Percentiles rank a stretch among this genome's conserved stretches.
These are phyloP conservation scores for Citrullus amarus DNA, from an alignment of 306 rosid species.

Conservation along the genomic window DNA sequence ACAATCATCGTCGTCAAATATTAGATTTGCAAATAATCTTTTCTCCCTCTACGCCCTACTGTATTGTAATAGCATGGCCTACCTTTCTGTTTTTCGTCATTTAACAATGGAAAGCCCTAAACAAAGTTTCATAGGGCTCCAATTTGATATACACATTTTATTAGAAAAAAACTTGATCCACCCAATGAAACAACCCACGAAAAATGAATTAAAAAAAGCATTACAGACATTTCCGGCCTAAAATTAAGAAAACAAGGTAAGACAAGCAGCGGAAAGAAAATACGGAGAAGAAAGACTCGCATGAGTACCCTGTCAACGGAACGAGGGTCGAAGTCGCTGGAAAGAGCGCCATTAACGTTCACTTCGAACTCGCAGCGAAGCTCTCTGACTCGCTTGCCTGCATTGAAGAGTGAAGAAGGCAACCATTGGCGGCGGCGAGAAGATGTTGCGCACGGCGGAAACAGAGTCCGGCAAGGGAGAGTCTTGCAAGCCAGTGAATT, in stretches of 20 bases:
- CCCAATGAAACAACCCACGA: not conserved
- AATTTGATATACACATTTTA: not conserved
- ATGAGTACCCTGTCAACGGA: constrained; percentile 62
- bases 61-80: not conserved
- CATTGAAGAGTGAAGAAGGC: constrained; percentile 13
- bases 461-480: constrained; percentile 13
- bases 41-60: not conserved
- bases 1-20: not conserved
- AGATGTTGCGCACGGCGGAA: not conserved
- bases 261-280: not conserved
- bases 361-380: constrained; percentile 60
- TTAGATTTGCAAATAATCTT: not conserved
- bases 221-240: not conserved
- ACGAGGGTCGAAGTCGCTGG: constrained; percentile 63
- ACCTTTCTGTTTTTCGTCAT: not conserved
- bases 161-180: not conserved
- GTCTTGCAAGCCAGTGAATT: constrained; percentile 17
- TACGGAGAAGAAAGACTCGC: not conserved
- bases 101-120: not conserved
- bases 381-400: constrained; percentile 26
- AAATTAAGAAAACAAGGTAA: not conserved
- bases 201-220: not conserved
- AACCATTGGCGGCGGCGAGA: constrained; percentile 10
- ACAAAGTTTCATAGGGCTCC: not conserved
- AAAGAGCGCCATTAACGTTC: constrained; percentile 58